Percentiles rank a stretch among this genome's conserved stretches.
Evolutionary conservation across 495 filamentous ascomycete species (phyloP).

Genomic region (Neurospora cerealis): DNA sequence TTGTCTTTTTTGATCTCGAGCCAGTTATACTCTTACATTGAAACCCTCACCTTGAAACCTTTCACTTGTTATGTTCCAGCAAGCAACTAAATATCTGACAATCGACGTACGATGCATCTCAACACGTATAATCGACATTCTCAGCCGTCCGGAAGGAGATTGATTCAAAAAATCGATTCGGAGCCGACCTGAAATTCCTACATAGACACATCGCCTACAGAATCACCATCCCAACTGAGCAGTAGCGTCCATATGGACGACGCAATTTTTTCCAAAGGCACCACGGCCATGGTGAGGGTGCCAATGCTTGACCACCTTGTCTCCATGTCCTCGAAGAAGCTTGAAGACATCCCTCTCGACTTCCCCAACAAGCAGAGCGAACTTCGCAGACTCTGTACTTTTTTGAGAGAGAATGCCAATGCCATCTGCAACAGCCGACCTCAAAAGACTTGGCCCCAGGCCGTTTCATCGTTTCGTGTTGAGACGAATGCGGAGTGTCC

Average conservation of each 20-base stretch:
- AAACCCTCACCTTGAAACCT: no score
- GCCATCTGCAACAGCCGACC: not conserved
- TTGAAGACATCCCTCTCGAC: not conserved
- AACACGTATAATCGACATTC: no score
- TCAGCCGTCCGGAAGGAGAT: no score
- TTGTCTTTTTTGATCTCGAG: no score
- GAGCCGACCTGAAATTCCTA: no score
- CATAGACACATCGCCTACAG: not conserved
- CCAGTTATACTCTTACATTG: no score
- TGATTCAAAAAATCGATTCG: no score
- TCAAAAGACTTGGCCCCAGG: not conserved
- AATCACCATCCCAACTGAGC: not conserved
- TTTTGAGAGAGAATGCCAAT: not conserved
- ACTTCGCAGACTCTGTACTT: not conserved
- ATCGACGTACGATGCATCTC: no score
- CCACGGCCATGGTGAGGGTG: not conserved
- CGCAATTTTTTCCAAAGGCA: not conserved
- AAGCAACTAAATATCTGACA: no score
- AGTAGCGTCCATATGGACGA: not conserved
- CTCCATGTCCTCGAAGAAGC: not conserved
- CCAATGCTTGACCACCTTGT: not conserved
- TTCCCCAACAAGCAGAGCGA: not conserved
- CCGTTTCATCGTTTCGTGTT: not conserved
- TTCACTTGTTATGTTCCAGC: no score
- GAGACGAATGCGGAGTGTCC: not conserved